Evolutionary conservation across 306 rosid species (phyloP), one percentile per base, ranked within the genome.

Genomic region (Rubus parviflorus): DNA sequence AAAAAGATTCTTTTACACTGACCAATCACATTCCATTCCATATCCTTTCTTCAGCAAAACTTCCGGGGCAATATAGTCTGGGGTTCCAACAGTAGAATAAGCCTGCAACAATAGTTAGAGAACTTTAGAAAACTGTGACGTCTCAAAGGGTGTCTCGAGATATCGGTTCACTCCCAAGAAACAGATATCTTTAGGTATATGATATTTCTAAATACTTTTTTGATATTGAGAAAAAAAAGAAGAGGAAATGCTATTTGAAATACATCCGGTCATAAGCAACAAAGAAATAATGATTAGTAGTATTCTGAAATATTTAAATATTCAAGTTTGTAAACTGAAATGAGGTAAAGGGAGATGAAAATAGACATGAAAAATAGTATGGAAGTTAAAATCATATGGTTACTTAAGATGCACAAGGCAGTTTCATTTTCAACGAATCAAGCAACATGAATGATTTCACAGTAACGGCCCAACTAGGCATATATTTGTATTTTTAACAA

Each of bases 21-120:
- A 87, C 87, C 91, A 96, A 85, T 96, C 99, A 85, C 99, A 96
- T 80, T 96, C 99, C 99, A 96, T 90, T 63, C 99, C 99, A 87
- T 96, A 96, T 88, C 99, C 99, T 82, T 96, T 92, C 91, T 96
- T 96, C 86, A 96, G 85, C 81, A 96, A 80, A 83, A 96, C 98
- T 84, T 96, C 99, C 3, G 99, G 99, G 80, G 99, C 99, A 84
- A 96, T 96, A 78, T 92, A 96, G 80, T 96, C 99, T 25, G 99
- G 98, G 53, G 98, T 96, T 84, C 99, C 99, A 79, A 96, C 99
- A 1, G 97, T 96, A 42, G 99, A 96, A 85, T 92, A 96, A 65
- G 99, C 99, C 99, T 96, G 86, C 87, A 73, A 80, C 53, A 70
- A 75, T 48, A 25, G 73, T 75, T 79, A 47, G 47, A 38, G 69